Evolutionary conservation across 2,329 filamentous ascomycete genomes (phyloP), one percentile per base, ranked within the genome.

Genomic region (Calonectria montana): DNA sequence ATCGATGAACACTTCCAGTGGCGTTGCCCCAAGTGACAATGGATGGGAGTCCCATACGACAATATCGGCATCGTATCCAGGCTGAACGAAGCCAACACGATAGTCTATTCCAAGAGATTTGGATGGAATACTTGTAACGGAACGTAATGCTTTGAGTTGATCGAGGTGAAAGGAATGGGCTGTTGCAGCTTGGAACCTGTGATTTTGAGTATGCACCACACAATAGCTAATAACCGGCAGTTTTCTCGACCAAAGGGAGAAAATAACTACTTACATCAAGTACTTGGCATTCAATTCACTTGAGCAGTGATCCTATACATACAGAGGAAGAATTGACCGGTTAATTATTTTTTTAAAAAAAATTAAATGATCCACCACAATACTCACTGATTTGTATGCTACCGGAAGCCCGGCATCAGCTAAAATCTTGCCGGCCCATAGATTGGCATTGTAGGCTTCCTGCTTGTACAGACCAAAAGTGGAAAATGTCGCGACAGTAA

Each of bases 41-140:
- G 87, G 87, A 71, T 88, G 86, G 0, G 82, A 82, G 69, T 88
- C 84, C 87, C 86, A 88, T 5, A 88, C 80, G 5, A 87, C 87
- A 35, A 88, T 74, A 69, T 89, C 87, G 16, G 86, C 87, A 75
- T 89, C 87, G 69, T 86, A 88, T 4, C 87, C 86, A 4, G 83
- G 75, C 16, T 82, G 82, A 10, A 80, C 80, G 69, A 84, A 87
- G 3, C 87, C 87, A 3, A 88, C 81, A 2, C 86, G 83, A 69
- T 86, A 79, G 53, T 83, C 82, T 29, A 86, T 80, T 39, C 85
- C 83, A 2, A 87, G 76, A 3, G 85, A 83, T 13, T 80, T 82
- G 5, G 87, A 86, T 4, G 87, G 86, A 1, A 86, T 80, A 4
- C 85, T 87, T 0, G 86, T 88, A 7, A 88, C 83, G 70, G 64